Percentiles rank a stretch among this genome's conserved stretches.
These are phyloP conservation scores for Trebouxia sp. DNA, from an alignment of 139 green algal genomes.

Conservation along the genomic window DNA sequence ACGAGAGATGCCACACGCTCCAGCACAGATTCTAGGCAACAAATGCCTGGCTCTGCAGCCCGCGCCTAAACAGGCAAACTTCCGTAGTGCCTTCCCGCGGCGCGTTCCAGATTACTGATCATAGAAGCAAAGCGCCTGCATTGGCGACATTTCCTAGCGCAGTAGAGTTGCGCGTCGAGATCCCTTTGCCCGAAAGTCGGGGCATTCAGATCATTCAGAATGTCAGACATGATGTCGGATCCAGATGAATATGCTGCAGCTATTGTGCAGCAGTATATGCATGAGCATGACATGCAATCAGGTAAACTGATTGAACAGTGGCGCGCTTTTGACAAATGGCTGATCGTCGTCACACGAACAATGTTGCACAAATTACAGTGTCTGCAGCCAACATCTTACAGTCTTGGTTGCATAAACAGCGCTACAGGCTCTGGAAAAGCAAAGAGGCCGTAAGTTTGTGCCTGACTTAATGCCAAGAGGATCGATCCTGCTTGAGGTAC, in stretches of 20 bases:
- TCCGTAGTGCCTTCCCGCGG: too few species aligned
- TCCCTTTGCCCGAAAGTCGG: too few species aligned
- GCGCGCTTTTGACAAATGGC: background rate
- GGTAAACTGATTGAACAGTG: conserved; percentile 21
- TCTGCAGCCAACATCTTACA: conserved; percentile 8
- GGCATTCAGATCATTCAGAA: background rate
- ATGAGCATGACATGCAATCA: conserved; percentile 46
- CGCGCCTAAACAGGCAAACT: background rate
- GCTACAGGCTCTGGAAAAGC: conserved; percentile 51
- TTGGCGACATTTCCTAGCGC: background rate
- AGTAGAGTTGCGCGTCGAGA: too few species aligned
- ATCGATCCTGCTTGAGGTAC: conserved; percentile 57
- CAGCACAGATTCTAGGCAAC: background rate
- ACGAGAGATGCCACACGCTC: background rate
- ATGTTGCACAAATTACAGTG: background rate
- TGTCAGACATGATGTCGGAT: conserved; percentile 26
- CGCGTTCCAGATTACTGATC: too few species aligned
- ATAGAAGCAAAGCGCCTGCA: background rate
- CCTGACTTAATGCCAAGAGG: conserved; percentile 46
- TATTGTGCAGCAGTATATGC: conserved; percentile 56
- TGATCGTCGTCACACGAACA: background rate
- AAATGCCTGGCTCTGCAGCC: conserved; percentile 1
- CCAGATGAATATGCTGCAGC: conserved; percentile 47
- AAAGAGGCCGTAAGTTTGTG: conserved; percentile 41
- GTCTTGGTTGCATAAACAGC: conserved; percentile 41